Evolutionary conservation across 2,329 filamentous ascomycete genomes (phyloP).

Genomic region (Coniochaeta pulveracea): DNA sequence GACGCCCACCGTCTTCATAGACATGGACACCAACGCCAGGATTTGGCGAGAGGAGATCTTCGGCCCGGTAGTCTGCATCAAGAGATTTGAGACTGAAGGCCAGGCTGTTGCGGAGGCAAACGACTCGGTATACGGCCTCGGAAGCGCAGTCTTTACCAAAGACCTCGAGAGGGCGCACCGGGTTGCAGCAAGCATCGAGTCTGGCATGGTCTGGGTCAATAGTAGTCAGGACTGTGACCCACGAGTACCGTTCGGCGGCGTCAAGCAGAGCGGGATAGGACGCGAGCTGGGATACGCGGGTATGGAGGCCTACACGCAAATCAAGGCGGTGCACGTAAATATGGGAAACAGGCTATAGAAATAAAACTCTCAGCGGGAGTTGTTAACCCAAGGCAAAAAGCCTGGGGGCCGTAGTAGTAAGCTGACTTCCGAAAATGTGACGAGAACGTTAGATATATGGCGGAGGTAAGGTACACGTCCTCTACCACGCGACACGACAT

Average conservation of each 20-base stretch:
- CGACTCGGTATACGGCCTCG: conserved; percentile 44
- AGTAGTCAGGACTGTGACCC: conserved; percentile 31
- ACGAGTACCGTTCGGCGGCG: conserved; percentile 37
- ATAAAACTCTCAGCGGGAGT: no score
- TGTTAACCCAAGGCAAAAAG: no score
- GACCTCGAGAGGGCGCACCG: conserved; percentile 34
- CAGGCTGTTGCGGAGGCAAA: conserved; percentile 24
- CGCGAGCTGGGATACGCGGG: conserved; percentile 24
- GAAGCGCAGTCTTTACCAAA: conserved; percentile 45
- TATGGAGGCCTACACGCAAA: conserved; percentile 21
- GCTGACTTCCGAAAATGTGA: no score
- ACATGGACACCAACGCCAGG: conserved; percentile 22
- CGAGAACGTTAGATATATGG: no score
- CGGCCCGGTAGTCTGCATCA: conserved; percentile 22
- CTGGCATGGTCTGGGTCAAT: conserved; percentile 40
- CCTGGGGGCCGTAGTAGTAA: no score
- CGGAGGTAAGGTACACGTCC: no score
- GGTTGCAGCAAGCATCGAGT: conserved; percentile 41
- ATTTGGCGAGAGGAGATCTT: conserved; percentile 25
- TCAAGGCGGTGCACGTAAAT: conserved; percentile 25
- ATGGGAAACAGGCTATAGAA: conserved; percentile 17
- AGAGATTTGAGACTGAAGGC: conserved; percentile 22
- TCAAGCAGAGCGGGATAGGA: conserved; percentile 25
- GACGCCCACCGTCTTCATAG: conserved; percentile 22
- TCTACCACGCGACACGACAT: no score